These are phyloP conservation scores for Corylus avellana DNA, from an alignment of 306 rosid species.

Conservation along the genomic window DNA sequence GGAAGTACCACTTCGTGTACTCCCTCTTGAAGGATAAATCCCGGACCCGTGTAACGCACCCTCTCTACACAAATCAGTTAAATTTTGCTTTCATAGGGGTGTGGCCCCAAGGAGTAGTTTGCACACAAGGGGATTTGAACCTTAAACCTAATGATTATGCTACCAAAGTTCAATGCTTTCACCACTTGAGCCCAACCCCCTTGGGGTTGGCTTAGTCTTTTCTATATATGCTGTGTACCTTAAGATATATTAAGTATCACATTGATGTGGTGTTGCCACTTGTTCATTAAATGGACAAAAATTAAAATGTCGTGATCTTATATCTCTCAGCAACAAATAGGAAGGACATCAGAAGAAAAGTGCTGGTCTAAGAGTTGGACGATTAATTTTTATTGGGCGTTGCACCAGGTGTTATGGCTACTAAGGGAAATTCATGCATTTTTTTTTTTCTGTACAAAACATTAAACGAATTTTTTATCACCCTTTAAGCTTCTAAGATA, in stretches of 20 bases:
- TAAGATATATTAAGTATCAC: background rate
- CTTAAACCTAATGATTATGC: too few species aligned
- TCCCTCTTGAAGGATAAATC: too few species aligned
- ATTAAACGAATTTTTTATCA: background rate
- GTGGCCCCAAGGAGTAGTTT: too few species aligned
- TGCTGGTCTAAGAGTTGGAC: background rate
- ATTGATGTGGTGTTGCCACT: too few species aligned
- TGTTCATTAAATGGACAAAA: too few species aligned
- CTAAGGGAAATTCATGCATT: background rate
- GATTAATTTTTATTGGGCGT: background rate
- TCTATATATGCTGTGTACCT: slow-evolving; percentile 1
- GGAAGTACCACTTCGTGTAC: too few species aligned
- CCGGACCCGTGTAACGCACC: too few species aligned
- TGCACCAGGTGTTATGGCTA: background rate
- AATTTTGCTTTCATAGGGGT: too few species aligned
- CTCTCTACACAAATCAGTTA: too few species aligned
- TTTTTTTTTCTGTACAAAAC: background rate
- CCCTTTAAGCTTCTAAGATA: slow-evolving; percentile 16
- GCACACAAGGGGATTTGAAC: too few species aligned
- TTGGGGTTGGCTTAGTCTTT: background rate
- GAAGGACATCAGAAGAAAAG: background rate
- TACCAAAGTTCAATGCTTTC: too few species aligned
- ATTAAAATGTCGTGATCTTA: background rate
- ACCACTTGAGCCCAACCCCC: too few species aligned
- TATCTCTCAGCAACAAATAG: background rate